Evolutionary conservation across 2,329 filamentous ascomycete genomes (phyloP).

Genomic region (Cordyceps cateniannulata): DNA sequence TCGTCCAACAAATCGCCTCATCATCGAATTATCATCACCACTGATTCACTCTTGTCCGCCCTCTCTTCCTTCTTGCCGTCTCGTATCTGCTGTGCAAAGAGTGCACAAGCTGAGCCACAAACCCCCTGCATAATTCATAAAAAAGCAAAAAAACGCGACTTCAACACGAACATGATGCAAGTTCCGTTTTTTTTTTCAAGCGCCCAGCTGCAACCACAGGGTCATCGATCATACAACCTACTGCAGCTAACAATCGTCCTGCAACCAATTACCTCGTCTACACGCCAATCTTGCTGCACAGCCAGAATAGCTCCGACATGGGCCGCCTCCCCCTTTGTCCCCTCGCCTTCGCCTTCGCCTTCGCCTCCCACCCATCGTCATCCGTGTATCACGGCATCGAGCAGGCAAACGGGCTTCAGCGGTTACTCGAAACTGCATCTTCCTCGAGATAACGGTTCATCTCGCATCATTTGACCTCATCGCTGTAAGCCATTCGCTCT

Average conservation of each 20-base stretch:
- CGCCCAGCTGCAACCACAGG: neutral
- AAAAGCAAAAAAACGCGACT: slow-evolving; percentile 9
- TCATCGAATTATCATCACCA: neutral
- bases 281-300: neutral
- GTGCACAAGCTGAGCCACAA: neutral
- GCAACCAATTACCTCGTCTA: neutral
- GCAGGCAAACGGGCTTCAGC: neutral
- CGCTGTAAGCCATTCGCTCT: neutral
- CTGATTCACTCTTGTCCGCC: neutral
- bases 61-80: neutral
- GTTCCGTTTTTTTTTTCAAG: neutral
- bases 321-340: neutral
- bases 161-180: neutral
- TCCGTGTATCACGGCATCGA: neutral
- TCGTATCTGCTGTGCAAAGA: neutral
- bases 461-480: neutral
- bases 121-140: neutral
- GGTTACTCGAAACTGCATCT: neutral
- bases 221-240: neutral
- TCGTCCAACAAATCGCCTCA: no score
- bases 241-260: neutral
- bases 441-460: neutral
- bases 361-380: neutral
- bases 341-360: neutral
- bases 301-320: neutral